A percentile compares a stretch with the other conserved stretches of the same genome.
Evolutionary conservation across 495 filamentous ascomycete genomes (phyloP).

Genomic region (Thermothielavioides terrestris): DNA sequence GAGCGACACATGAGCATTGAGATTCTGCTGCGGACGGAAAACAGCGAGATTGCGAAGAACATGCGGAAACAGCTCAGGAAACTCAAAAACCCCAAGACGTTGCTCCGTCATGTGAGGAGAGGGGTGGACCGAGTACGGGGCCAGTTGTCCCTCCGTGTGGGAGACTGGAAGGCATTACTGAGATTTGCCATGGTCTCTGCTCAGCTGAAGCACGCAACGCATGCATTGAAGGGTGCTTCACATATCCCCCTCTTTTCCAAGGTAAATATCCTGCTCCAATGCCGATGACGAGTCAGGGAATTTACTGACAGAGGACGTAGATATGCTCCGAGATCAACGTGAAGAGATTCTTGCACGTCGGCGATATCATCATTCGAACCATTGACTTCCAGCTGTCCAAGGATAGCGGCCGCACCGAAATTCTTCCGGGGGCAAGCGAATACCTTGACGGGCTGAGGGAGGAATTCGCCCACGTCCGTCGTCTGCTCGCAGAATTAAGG

Average conservation of each 20-base stretch:
- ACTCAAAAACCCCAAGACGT: slow-evolving; percentile 69
- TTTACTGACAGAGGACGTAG: slow-evolving; percentile 14
- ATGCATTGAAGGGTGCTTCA: slow-evolving; percentile 50
- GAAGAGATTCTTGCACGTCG: slow-evolving; percentile 51
- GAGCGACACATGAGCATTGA: slow-evolving; percentile 64
- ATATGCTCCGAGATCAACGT: slow-evolving; percentile 39
- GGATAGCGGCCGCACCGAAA: slow-evolving; percentile 63
- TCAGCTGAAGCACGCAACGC: slow-evolving; percentile 57
- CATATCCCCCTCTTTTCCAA: slow-evolving; percentile 48
- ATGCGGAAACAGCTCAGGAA: slow-evolving; percentile 58
- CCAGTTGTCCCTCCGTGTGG: slow-evolving; percentile 49
- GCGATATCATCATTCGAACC: slow-evolving; percentile 60
- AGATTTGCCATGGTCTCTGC: slow-evolving; percentile 47
- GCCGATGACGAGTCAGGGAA: not conserved
- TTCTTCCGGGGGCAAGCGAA: slow-evolving; percentile 62
- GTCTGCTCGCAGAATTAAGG: slow-evolving; percentile 60
- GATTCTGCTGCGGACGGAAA: slow-evolving; percentile 62
- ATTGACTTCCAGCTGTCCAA: slow-evolving; percentile 78
- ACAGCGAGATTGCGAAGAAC: slow-evolving; percentile 45
- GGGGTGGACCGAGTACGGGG: slow-evolving; percentile 59
- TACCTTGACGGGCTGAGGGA: slow-evolving; percentile 72
- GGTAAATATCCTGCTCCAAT: slow-evolving; percentile 30
- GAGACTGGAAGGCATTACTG: slow-evolving; percentile 62
- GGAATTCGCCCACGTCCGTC: slow-evolving; percentile 66
- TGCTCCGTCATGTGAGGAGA: slow-evolving; percentile 64